phyloP scores from a whole-genome alignment of 1,284 basidiomycete genomes.

The Trichosporon sp. region DNA sequence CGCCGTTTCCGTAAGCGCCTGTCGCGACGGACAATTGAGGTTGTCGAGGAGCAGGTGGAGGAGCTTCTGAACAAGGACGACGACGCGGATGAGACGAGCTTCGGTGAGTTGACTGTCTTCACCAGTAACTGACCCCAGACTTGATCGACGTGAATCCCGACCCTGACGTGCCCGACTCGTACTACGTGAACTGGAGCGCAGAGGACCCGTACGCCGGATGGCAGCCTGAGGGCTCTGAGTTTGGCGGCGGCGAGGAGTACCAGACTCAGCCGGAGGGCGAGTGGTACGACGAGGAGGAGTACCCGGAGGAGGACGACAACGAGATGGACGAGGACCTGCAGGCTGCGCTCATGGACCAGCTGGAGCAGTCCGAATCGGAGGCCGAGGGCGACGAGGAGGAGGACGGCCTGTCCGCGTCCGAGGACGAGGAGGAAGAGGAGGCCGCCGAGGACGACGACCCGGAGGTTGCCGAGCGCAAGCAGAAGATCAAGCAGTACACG shows the following conservation, averaged over 20 bases:
- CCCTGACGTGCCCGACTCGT: conserved; percentile 37
- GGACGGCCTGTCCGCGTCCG: conserved; percentile 53
- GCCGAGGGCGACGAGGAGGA: conserved; percentile 33
- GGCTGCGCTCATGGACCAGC: conserved; percentile 35
- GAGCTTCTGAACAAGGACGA: conserved; percentile 81
- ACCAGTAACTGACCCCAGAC: conserved; percentile 21
- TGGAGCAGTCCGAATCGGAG: conserved; percentile 28
- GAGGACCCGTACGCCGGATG: conserved; percentile 41
- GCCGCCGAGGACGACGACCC: conserved; percentile 63
- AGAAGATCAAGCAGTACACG: conserved; percentile 69
- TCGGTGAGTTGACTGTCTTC: conserved; percentile 24
- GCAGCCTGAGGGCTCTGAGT: conserved; percentile 57
- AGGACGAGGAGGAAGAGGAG: conserved; percentile 66
- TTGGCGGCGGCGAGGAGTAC: conserved; percentile 52
- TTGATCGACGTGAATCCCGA: conserved; percentile 40
- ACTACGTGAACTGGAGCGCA: conserved; percentile 35
- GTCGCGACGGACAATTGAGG: conserved; percentile 74
- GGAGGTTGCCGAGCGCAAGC: conserved; percentile 52
- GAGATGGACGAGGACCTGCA: conserved; percentile 39
- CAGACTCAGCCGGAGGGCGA: conserved; percentile 36
- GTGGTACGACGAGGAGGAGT: conserved; percentile 37
- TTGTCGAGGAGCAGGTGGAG: conserved; percentile 95
- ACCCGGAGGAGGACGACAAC: conserved; percentile 27
- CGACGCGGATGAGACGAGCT: conserved; percentile 59
- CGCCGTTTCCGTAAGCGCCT: conserved; percentile 76